Conservation (phyloP, 257 asterid species). For the Avicennia marina region DNA sequence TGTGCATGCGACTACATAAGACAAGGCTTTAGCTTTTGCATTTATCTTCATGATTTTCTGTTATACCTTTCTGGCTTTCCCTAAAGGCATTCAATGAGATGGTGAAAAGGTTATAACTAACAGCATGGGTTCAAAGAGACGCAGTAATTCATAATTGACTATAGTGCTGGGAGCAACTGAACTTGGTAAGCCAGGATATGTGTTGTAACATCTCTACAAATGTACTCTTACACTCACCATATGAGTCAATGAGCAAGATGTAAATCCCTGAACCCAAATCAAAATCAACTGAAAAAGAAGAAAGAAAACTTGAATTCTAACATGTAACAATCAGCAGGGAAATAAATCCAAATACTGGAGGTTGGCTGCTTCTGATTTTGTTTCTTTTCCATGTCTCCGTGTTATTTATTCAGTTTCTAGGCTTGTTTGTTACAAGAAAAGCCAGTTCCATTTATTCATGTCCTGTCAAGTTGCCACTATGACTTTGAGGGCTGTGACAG, state of each 20-base stretch:
- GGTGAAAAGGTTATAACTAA: neutral
- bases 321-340: too few species aligned
- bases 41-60: neutral
- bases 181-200: neutral
- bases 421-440: neutral
- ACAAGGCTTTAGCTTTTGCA: conserved; percentile 12
- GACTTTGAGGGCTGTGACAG: too few species aligned
- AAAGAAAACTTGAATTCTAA: too few species aligned
- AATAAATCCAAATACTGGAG: neutral
- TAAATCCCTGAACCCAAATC: too few species aligned
- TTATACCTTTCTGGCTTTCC: neutral
- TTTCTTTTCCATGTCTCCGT: too few species aligned
- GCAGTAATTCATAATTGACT: too few species aligned
- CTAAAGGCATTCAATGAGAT: neutral
- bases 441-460: neutral
- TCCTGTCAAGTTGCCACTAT: neutral
- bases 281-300: too few species aligned
- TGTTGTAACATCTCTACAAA: neutral
- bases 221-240: too few species aligned
- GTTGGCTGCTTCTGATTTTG: neutral
- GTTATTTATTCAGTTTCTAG: neutral
- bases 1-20: conserved; percentile 8
- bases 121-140: too few species aligned
- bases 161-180: neutral
- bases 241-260: too few species aligned